Percentiles rank a stretch among this genome's conserved stretches.
Conservation (phyloP, 176 grass and related monocot genomes). For the Tuctoria greenei region DNA sequence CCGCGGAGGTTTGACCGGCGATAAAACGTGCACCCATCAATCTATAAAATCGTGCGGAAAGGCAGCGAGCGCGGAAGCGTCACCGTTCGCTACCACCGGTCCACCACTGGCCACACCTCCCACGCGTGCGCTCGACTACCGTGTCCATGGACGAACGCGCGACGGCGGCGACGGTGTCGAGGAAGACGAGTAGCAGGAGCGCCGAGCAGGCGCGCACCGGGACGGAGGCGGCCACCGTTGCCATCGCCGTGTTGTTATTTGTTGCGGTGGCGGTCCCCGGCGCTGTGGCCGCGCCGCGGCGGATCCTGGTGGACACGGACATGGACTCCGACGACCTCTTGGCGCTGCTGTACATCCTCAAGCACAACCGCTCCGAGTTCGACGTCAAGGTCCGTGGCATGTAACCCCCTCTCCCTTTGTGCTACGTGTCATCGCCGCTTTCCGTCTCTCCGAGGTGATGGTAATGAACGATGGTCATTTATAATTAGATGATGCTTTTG, state of each 20-base stretch:
- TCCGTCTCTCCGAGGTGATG: not conserved
- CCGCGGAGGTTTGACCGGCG: not conserved
- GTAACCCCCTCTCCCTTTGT: not conserved
- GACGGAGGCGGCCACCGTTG: not conserved
- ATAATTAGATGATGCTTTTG: not conserved
- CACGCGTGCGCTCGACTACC: not conserved
- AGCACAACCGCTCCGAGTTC: constrained; percentile 70
- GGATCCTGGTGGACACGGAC: constrained; percentile 86
- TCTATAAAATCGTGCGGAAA: not conserved
- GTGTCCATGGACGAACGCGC: not conserved
- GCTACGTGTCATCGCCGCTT: not conserved
- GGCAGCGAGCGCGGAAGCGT: not conserved
- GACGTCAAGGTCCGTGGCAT: constrained; percentile 58
- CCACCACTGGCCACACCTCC: not conserved
- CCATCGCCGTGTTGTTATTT: not conserved
- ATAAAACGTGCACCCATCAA: constrained; percentile 36
- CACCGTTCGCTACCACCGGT: not conserved
- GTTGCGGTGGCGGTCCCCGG: not conserved
- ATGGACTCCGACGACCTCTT: constrained; percentile 85
- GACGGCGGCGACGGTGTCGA: not conserved
- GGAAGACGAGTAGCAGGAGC: not conserved
- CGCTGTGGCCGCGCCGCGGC: constrained; percentile 11
- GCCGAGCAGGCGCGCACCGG: not conserved
- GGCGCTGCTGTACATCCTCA: constrained; percentile 80
- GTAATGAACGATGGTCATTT: not conserved